A percentile compares a stretch with the other conserved stretches of the same genome.
phyloP scores from a whole-genome alignment of 805 yeast species.

The Lachancea sp. region DNA sequence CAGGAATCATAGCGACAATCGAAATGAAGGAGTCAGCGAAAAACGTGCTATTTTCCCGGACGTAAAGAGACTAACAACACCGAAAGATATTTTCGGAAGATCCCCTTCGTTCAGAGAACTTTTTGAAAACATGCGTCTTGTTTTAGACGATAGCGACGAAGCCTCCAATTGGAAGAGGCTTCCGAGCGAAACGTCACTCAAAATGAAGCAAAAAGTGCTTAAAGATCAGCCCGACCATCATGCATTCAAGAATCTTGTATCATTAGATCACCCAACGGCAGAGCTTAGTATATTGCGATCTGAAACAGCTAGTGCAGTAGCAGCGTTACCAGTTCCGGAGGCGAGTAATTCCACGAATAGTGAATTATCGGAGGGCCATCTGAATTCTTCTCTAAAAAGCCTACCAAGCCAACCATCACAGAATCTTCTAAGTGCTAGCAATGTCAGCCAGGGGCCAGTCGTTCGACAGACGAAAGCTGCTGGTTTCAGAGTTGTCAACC shows the following conservation, averaged over 20 bases:
- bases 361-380: too few species aligned
- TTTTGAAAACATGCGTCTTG: slow-evolving; percentile 28
- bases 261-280: not conserved
- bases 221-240: not conserved
- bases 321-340: too few species aligned
- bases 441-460: not conserved
- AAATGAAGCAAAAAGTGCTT: not conserved
- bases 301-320: not conserved
- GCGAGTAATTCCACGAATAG: too few species aligned
- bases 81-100: slow-evolving; percentile 8
- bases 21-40: too few species aligned
- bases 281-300: not conserved
- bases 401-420: too few species aligned
- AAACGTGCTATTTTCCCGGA: slow-evolving; percentile 1
- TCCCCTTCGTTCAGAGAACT: slow-evolving; percentile 30
- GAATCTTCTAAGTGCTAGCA: too few species aligned
- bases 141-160: slow-evolving; percentile 30
- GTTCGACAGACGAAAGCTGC: not conserved
- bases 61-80: not conserved
- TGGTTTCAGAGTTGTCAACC: slow-evolving; percentile 19
- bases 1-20: too few species aligned
- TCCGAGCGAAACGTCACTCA: slow-evolving; percentile 19
- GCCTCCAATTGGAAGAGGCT: slow-evolving; percentile 30
- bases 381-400: too few species aligned
- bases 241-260: slow-evolving; percentile 1